A percentile compares a stretch with the other conserved stretches of the same genome.
Conservation (phyloP, 148 eudicot species). For the Agrostemma githago region DNA sequence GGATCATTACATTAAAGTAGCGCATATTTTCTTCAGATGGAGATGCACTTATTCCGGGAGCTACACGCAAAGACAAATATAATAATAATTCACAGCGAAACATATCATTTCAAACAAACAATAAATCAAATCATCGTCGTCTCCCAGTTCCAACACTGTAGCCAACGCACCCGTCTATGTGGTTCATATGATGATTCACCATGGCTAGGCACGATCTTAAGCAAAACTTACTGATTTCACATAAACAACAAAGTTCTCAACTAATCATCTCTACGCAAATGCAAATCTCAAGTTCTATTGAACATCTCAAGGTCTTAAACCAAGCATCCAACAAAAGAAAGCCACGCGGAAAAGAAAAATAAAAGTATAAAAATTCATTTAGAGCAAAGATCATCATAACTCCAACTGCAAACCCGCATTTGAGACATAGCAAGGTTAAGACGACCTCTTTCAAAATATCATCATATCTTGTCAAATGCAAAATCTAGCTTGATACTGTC, state of each 20-base stretch:
- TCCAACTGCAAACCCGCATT: too few relatives aligned
- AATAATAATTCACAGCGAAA: background rate
- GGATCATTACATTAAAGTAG: constrained; percentile 93
- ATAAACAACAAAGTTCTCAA: background rate
- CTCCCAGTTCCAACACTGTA: too few relatives aligned
- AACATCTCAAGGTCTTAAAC: background rate
- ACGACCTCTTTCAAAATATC: too few relatives aligned
- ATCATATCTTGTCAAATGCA: background rate
- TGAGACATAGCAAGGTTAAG: too few relatives aligned
- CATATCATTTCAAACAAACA: background rate
- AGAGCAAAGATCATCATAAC: too few relatives aligned
- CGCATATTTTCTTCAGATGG: constrained; percentile 97
- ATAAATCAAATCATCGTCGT: background rate
- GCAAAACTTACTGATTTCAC: background rate
- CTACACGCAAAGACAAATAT: constrained; percentile 35
- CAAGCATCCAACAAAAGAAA: too few relatives aligned
- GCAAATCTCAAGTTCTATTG: background rate
- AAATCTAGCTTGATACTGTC: background rate
- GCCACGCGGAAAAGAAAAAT: too few relatives aligned
- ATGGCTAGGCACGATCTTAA: too few relatives aligned
- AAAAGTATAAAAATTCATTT: too few relatives aligned
- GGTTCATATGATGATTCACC: too few relatives aligned
- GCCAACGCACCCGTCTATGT: too few relatives aligned
- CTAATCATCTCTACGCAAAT: background rate
- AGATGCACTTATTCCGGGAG: constrained; percentile 96